phyloP scores from a whole-genome alignment of 2,329 filamentous ascomycete genomes.

The Aspergillus japonicus region DNA sequence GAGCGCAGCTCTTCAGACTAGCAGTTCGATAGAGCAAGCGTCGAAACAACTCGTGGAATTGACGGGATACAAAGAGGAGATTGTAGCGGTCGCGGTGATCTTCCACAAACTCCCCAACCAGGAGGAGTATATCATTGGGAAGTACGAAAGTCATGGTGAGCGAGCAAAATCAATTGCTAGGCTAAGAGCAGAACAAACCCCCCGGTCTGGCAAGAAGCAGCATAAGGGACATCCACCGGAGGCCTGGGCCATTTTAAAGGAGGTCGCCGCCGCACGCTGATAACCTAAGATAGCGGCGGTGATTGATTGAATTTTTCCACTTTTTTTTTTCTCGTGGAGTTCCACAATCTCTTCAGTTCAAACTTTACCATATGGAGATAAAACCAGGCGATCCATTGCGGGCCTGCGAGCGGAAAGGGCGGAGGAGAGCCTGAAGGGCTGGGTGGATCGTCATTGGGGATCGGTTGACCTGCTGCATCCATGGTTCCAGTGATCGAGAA shows the following conservation, averaged over 20 bases:
- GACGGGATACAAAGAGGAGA: slow-evolving; percentile 26
- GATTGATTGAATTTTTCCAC: slow-evolving; percentile 1
- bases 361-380: neutral
- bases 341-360: slow-evolving; percentile 5
- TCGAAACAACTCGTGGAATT: slow-evolving; percentile 30
- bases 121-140: slow-evolving; percentile 32
- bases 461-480: slow-evolving; percentile 13
- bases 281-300: slow-evolving; percentile 5
- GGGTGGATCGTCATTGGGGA: slow-evolving; percentile 13
- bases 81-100: slow-evolving; percentile 27
- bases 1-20: slow-evolving; percentile 17
- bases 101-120: slow-evolving; percentile 29
- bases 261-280: neutral
- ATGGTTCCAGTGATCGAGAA: slow-evolving; percentile 9
- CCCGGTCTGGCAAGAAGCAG: neutral
- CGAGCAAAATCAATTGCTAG: slow-evolving; percentile 3
- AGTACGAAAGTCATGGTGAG: slow-evolving; percentile 23
- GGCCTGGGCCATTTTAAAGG: slow-evolving; percentile 1
- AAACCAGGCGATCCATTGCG: slow-evolving; percentile 10
- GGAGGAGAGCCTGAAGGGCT: slow-evolving; percentile 7
- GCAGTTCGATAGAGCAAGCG: slow-evolving; percentile 24
- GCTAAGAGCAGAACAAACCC: neutral
- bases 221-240: neutral
- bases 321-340: neutral
- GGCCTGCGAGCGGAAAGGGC: slow-evolving; percentile 14